phyloP scores from a whole-genome alignment of 78 protist genomes.

The Planoprotostelium fungivorum region DNA sequence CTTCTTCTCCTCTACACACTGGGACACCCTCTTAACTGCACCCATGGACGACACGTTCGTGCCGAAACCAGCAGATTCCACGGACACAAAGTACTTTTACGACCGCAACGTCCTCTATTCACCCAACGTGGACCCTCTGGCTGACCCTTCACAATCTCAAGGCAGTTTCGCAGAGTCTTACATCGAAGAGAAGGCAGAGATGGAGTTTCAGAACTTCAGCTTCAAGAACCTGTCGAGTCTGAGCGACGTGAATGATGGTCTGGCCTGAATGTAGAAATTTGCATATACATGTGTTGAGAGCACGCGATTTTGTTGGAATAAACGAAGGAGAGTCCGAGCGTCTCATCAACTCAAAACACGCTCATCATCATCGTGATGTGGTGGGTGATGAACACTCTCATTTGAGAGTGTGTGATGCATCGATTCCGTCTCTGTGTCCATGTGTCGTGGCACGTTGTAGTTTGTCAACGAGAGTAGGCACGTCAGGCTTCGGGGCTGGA shows the following conservation, averaged over 20 bases:
- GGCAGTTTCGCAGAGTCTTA: not conserved
- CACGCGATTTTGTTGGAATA: too few species aligned
- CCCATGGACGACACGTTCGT: slow-evolving; percentile 39
- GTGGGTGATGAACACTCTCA: too few species aligned
- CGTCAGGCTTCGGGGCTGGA: too few species aligned
- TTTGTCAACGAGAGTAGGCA: too few species aligned
- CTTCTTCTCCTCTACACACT: slow-evolving; percentile 48
- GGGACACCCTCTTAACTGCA: slow-evolving; percentile 52
- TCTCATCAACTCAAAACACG: too few species aligned
- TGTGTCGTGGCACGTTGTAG: too few species aligned
- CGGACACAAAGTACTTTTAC: slow-evolving; percentile 27
- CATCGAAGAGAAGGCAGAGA: not conserved
- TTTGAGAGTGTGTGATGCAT: too few species aligned
- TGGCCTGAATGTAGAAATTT: too few species aligned
- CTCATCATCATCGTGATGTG: too few species aligned
- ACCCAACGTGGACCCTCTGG: not conserved
- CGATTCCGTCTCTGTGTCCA: too few species aligned
- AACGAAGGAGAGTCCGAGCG: too few species aligned
- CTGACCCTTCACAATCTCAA: not conserved
- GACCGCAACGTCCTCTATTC: not conserved
- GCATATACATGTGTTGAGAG: too few species aligned
- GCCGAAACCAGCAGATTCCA: slow-evolving; percentile 47
- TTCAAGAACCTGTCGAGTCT: not conserved
- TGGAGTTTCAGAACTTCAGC: not conserved
- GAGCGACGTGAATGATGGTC: not conserved